Conservation (phyloP, 371 early-diverging fungal genomes). For the Syncephalis fuscata region DNA sequence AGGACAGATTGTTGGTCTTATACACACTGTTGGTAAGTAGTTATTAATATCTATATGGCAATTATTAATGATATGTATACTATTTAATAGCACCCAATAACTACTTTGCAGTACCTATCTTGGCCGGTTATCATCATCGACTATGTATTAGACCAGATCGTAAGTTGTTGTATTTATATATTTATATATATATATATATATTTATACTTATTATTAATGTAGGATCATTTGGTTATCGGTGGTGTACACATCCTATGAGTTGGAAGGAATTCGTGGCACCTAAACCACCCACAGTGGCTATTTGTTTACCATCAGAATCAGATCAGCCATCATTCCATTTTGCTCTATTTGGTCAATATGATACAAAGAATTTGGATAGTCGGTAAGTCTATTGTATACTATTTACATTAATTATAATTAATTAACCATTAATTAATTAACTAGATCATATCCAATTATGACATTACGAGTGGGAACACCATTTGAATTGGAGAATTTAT, state of each 20-base stretch:
- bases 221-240: slow-evolving; percentile 51
- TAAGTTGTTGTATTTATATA: slow-evolving; percentile 5
- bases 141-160: slow-evolving; percentile 64
- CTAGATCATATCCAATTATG: slow-evolving; percentile 60
- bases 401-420: slow-evolving; percentile 5
- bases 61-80: too few species aligned
- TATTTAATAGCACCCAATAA: slow-evolving; percentile 46
- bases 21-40: too few species aligned
- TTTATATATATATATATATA: too few species aligned
- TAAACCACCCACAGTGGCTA: slow-evolving; percentile 1
- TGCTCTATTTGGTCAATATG: slow-evolving; percentile 29
- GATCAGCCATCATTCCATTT: slow-evolving; percentile 40
- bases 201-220: too few species aligned
- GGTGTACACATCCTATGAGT: slow-evolving; percentile 46
- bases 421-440: slow-evolving; percentile 22
- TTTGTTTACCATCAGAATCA: neutral
- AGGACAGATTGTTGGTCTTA: too few species aligned
- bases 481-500: slow-evolving; percentile 84
- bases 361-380: slow-evolving; percentile 6
- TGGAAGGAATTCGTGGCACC: slow-evolving; percentile 40
- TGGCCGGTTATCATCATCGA: slow-evolving; percentile 56
- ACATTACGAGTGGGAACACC: slow-evolving; percentile 73
- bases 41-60: too few species aligned
- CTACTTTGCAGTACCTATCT: slow-evolving; percentile 71
- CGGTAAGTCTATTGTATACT: too few species aligned